Evolutionary conservation across 139 green algal species (phyloP).

Genomic region (Ettlia oleoabundans): DNA sequence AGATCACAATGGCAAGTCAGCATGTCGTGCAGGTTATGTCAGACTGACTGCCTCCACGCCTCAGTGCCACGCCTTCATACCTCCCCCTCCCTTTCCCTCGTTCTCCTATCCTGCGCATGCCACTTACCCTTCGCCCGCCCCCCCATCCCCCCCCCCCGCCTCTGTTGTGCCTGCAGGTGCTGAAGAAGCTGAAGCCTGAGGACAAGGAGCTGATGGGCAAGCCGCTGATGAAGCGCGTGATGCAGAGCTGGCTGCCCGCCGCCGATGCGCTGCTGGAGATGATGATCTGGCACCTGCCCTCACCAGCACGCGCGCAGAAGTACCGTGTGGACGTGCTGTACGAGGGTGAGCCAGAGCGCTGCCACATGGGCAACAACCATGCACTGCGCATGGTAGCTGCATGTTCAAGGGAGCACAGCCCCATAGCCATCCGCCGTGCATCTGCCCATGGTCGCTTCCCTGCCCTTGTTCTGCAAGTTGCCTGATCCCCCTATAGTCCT

Average conservation of each 20-base stretch:
- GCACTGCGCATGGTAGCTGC: too few relatives aligned
- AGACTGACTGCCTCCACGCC: too few relatives aligned
- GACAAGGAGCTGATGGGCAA: conserved; percentile 97
- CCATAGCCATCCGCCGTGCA: too few relatives aligned
- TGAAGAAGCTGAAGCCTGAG: conserved; percentile 84
- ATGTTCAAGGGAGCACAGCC: too few relatives aligned
- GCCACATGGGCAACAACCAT: background rate
- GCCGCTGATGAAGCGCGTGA: conserved; percentile 89
- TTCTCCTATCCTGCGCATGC: too few relatives aligned
- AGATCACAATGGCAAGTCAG: too few relatives aligned
- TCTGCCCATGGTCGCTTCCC: too few relatives aligned
- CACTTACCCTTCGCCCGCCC: background rate
- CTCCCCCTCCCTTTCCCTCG: too few relatives aligned
- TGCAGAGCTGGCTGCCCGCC: conserved; percentile 93
- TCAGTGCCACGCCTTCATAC: too few relatives aligned
- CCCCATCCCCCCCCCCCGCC: background rate
- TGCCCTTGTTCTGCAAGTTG: too few relatives aligned
- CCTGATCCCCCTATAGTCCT: too few relatives aligned
- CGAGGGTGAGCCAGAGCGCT: conserved; percentile 73
- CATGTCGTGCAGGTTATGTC: too few relatives aligned
- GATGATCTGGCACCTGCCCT: conserved; percentile 95
- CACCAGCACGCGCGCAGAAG: conserved; percentile 87
- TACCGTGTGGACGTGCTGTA: conserved; percentile 99
- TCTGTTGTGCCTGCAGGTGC: conserved; percentile 37
- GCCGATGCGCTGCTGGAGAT: conserved; percentile 97